Evolutionary conservation across 345 rosid genomes (phyloP).

Genomic region (Murraya paniculata): DNA sequence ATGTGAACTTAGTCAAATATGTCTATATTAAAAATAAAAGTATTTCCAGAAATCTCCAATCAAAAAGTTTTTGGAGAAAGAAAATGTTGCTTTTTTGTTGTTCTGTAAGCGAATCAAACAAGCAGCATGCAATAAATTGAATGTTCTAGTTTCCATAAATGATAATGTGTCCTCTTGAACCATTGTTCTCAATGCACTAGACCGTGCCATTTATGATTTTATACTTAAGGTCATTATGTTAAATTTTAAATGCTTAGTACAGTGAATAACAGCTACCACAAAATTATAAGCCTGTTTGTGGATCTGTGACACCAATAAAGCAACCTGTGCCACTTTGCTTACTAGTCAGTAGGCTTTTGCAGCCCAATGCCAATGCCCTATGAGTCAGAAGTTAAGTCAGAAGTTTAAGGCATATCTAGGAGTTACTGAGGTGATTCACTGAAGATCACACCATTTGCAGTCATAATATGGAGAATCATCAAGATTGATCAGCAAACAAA

Average conservation of each 20-base stretch:
- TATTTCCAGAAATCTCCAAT: background rate
- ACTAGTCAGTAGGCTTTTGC: background rate
- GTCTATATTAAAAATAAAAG: background rate
- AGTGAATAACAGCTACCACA: background rate
- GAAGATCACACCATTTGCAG: background rate
- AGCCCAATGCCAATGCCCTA: background rate
- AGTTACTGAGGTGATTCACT: background rate
- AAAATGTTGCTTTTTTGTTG: background rate
- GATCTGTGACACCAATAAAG: background rate
- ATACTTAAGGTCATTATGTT: background rate
- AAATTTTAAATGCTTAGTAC: background rate
- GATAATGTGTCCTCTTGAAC: background rate
- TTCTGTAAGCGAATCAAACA: background rate
- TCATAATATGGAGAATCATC: background rate
- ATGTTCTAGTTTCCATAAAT: too few relatives aligned
- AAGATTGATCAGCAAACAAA: background rate
- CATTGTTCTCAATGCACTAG: background rate
- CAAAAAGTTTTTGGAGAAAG: background rate
- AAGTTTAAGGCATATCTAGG: background rate
- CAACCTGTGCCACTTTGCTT: background rate
- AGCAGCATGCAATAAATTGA: background rate
- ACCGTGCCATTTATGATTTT: background rate
- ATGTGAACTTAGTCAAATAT: background rate
- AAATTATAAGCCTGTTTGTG: background rate
- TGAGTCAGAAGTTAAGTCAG: background rate